These are phyloP conservation scores for Dendrobium huoshanense DNA, from an alignment of 106 monocot species.

Conservation along the genomic window DNA sequence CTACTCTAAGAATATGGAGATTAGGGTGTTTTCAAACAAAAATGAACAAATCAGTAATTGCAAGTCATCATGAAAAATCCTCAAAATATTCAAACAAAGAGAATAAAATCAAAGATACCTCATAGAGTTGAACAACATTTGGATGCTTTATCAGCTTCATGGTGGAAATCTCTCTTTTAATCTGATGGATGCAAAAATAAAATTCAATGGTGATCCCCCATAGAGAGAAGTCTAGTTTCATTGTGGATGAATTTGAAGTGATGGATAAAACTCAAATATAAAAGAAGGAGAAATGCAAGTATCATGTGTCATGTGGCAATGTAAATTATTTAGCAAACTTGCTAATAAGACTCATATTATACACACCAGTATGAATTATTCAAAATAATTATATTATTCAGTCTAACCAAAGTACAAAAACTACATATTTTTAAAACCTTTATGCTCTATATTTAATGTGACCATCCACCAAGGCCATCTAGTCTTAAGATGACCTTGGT, in stretches of 20 bases:
- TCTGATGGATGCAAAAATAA: slow-evolving; percentile 14
- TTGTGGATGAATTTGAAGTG: neutral
- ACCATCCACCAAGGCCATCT: no score
- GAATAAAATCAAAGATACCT: slow-evolving; percentile 26
- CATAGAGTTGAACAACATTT: slow-evolving; percentile 43
- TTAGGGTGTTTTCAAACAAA: neutral
- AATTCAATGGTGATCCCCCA: neutral
- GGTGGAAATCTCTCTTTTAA: slow-evolving; percentile 55
- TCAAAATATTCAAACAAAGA: neutral
- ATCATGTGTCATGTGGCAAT: no score
- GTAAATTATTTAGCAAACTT: neutral
- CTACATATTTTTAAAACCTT: no score
- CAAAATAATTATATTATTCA: neutral
- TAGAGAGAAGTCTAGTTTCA: neutral
- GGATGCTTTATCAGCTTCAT: slow-evolving; percentile 60
- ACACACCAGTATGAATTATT: neutral
- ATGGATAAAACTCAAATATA: neutral
- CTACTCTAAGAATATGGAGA: neutral
- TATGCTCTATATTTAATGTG: no score
- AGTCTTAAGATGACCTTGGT: no score
- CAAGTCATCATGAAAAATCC: neutral
- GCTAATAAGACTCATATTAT: neutral
- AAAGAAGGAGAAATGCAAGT: no score
- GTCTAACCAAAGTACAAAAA: no score
- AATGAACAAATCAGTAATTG: neutral